Base-by-base conservation (phyloP, 345 rosid genomes). In the Eucalyptus lansdowneana region DNA sequence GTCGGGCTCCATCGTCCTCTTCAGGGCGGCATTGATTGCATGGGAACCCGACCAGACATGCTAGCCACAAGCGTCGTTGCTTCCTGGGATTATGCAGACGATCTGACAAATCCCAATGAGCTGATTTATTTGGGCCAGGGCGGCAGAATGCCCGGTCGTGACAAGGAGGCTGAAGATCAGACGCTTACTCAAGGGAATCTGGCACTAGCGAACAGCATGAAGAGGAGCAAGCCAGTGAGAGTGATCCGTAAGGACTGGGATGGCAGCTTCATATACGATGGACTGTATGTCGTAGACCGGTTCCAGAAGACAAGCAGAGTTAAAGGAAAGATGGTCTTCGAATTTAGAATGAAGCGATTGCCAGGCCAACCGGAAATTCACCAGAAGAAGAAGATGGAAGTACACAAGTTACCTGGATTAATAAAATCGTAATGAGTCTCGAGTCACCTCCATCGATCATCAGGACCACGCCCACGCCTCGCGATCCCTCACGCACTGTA, bases 1-100 rank as follows among this genome's bases (percentile, higher is more conserved):
- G 88, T 90, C 14, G 92, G 88, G 24, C 89, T 90, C 47, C 92
- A 91, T 81, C 50, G 37, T 50, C 89, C 37, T 10, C 58, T 17
- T 11, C 58, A 19, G 58, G 16, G 47, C 17, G 92, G 92, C 9
- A 91, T 91, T n/a, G 90, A 91, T 50, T 89, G 42, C 80, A 81
- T 34, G 49, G 53, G 49, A 12, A 5, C 53, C 1, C 29, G 44
- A 6, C 80, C 81, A 8, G 51, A 29, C 21, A 47, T 60, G 54
- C 25, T 91, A 11, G 88, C 88, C 21, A 56, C 89, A 31, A 91
- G 91, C 56, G 31, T 91, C 13, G 91, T 91, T 19, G 92, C 91
- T 31, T 89, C 90, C 3, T 54, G 87, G 25, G 81, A 86, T 47
- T 69, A 89, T 69, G 25, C 31, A 14, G 88, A 91, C 22, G 44